Base-by-base conservation (phyloP, 2,329 filamentous ascomycete genomes). In the Ascochyta lentis region DNA sequence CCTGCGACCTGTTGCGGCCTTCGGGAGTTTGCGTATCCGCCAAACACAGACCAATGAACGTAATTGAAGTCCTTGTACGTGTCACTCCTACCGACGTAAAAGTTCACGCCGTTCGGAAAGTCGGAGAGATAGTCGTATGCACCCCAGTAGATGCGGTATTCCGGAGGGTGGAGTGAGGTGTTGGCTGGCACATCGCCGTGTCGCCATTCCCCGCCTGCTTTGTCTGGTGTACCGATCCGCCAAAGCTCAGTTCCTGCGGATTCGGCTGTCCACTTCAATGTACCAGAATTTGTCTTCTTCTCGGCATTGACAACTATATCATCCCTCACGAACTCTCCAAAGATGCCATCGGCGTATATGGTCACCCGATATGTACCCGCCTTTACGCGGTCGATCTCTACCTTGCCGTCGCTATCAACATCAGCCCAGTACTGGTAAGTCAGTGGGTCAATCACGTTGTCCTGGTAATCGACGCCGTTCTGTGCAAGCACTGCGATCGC, bases 1-100 rank as follows among this genome's bases (percentile, higher is more conserved):
- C 70, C 49, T 39, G 49, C 74, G 45, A 40, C 35, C 16, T 48
- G 45, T 26, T 48, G 24, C 16, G 78, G 40, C 79, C 72, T 1
- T 77, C 70, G 0, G 83, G 77, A 79, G 68, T 86, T 82, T 1
- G 77, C 83, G 26, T 82, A 75, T 1, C 83, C 82, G 1, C 85
- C 85, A 62, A 86, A 88, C 8, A 86, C 84, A 53, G 81, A 83
- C 86, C 86, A 89, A 67, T 89, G 86, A 4, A 88, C 82, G 51
- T 87, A 87, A 70, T 89, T 89, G 56, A 86, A 77, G 62, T 86
- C 83, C 83, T 71, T 56, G 79, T 81, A 65, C 12, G 45, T 40
- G 13, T 48, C 45, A 15, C 45, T 48, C 13, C 80, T 71, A 9
- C 85, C 85, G 1, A 89, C 80, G 13, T 80, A 79, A 73, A 83